Percentiles rank a stretch among this genome's conserved stretches.
Conservation (phyloP, 805 yeast genomes). For the Candida krabiensis region DNA sequence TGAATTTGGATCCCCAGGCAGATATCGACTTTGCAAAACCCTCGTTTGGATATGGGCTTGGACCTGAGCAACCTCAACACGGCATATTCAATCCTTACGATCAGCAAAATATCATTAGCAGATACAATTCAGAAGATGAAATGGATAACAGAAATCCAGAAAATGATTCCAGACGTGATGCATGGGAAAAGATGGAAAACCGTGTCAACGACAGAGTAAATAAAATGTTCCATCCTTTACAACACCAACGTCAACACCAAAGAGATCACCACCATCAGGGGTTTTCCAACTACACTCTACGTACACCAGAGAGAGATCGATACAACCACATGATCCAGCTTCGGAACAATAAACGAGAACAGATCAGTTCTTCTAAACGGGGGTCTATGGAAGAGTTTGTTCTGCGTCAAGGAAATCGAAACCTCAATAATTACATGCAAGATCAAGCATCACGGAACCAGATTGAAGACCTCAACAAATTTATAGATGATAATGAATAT, state of each 20-base stretch:
- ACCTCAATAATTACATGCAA: conserved; percentile 10
- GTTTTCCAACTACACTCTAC: too few relatives aligned
- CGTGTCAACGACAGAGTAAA: conserved; percentile 13
- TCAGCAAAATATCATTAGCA: too few relatives aligned
- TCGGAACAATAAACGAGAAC: conserved; percentile 16
- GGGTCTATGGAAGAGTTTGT: conserved; percentile 32
- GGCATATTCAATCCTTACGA: too few relatives aligned
- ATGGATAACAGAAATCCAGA: too few relatives aligned
- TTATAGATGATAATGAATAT: conserved; percentile 20
- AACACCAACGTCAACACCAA: conserved; percentile 3
- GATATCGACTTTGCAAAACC: too few relatives aligned
- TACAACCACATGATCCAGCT: conserved; percentile 6
- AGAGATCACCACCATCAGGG: too few relatives aligned
- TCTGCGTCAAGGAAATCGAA: conserved; percentile 23
- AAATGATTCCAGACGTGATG: too few relatives aligned
- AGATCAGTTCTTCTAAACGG: conserved; percentile 12
- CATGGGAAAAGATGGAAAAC: conserved; percentile 1
- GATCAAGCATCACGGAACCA: conserved; percentile 21
- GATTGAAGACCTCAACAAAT: conserved; percentile 18
- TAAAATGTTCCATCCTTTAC: conserved; percentile 24
- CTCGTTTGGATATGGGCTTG: too few relatives aligned
- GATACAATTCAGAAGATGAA: too few relatives aligned
- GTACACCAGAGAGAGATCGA: too few relatives aligned
- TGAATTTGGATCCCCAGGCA: too few relatives aligned
- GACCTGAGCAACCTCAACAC: too few relatives aligned